Percentiles rank a stretch among this genome's conserved stretches.
Conservation (phyloP, 2,329 filamentous ascomycete species). For the Sporothrix luriei region DNA sequence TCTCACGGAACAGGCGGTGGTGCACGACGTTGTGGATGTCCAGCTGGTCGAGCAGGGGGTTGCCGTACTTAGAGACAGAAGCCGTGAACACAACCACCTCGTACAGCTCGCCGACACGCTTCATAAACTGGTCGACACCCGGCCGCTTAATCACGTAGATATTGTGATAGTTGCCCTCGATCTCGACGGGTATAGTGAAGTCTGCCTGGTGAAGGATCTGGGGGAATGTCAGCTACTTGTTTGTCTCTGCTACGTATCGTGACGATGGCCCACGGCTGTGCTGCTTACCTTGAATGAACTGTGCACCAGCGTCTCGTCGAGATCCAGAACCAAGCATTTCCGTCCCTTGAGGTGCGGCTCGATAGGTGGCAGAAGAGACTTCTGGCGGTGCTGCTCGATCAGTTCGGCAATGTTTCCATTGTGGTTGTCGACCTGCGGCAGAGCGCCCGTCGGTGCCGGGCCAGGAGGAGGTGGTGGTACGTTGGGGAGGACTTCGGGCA, state of each 20-base stretch:
- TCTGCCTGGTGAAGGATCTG: constrained; percentile 96
- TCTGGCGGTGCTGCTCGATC: constrained; percentile 49
- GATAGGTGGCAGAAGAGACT: constrained; percentile 80
- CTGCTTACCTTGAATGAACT: constrained; percentile 79
- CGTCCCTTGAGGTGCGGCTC: constrained; percentile 77
- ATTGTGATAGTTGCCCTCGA: constrained; percentile 98
- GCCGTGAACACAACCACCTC: constrained; percentile 99
- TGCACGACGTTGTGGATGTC: constrained; percentile 98
- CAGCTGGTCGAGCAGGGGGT: constrained; percentile 91
- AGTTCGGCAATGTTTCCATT: constrained; percentile 42
- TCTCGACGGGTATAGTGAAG: constrained; percentile 98
- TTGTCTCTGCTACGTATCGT: neutral
- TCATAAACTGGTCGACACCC: constrained; percentile 99
- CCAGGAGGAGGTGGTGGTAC: constrained; percentile 54
- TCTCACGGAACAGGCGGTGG: constrained; percentile 94
- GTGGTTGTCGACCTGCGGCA: constrained; percentile 19
- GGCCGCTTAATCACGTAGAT: constrained; percentile 99
- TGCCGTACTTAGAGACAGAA: constrained; percentile 98
- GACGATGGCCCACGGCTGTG: neutral
- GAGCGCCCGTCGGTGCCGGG: constrained; percentile 45
- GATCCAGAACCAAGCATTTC: constrained; percentile 92
- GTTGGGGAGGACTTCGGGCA: constrained; percentile 46
- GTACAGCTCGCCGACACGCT: constrained; percentile 93
- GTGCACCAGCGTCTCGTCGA: constrained; percentile 96
- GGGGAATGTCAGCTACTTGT: neutral